Evolutionary conservation across 2,329 filamentous ascomycete genomes (phyloP).

Genomic region (Pleomassaria siparia): DNA sequence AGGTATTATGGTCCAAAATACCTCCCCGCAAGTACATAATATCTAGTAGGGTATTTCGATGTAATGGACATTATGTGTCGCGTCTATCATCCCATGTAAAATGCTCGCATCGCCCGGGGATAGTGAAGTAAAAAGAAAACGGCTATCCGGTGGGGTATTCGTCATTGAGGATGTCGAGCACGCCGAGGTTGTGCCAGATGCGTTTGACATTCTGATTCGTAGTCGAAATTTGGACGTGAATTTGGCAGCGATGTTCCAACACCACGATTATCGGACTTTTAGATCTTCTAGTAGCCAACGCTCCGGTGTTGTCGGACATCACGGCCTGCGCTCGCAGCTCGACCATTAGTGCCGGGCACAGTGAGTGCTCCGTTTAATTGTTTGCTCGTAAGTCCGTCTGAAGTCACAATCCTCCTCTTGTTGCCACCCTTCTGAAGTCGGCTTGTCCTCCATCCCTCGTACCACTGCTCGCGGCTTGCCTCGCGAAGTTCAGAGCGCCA

Average conservation of each 20-base stretch:
- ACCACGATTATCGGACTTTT: background rate
- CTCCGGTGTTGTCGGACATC: conserved; percentile 30
- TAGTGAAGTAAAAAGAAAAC: background rate
- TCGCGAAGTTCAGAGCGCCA: conserved; percentile 91
- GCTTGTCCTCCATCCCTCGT: conserved; percentile 86
- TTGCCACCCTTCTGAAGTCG: conserved; percentile 41
- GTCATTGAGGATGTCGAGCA: background rate
- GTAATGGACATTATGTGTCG: background rate
- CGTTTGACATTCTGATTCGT: background rate
- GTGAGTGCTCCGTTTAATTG: too few relatives aligned
- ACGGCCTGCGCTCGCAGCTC: conserved; percentile 33
- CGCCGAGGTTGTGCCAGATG: background rate
- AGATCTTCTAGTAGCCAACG: conserved; percentile 18
- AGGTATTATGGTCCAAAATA: conserved; percentile 1
- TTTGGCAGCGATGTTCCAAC: background rate
- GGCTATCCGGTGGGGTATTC: background rate
- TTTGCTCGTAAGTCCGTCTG: conserved; percentile 30
- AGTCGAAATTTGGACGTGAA: background rate
- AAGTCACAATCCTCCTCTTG: conserved; percentile 27
- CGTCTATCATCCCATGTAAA: background rate
- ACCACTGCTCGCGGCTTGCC: conserved; percentile 89
- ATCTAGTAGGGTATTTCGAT: conserved; percentile 3
- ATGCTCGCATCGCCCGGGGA: background rate
- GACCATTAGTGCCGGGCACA: conserved; percentile 30
- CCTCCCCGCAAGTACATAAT: conserved; percentile 4